Evolutionary conservation across 2,329 filamentous ascomycete genomes (phyloP).

Genomic region (Penicillium sp.): DNA sequence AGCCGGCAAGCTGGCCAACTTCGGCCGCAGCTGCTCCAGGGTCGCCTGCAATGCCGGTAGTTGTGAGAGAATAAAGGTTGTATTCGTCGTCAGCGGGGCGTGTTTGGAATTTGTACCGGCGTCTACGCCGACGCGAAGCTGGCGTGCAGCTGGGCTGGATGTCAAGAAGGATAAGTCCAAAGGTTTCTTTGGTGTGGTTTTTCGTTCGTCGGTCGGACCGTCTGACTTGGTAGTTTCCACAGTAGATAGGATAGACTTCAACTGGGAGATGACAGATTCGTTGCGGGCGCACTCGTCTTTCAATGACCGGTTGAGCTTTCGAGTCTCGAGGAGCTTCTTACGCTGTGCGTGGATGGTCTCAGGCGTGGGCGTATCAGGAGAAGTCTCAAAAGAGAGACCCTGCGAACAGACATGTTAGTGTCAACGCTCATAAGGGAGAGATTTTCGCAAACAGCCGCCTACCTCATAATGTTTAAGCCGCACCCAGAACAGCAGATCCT

Average conservation of each 20-base stretch:
- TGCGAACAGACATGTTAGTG: slow-evolving; percentile 16
- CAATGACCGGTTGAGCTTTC: slow-evolving; percentile 70
- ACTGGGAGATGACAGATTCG: slow-evolving; percentile 65
- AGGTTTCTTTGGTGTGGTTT: slow-evolving; percentile 21
- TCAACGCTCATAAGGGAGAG: background rate
- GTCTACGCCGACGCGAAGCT: slow-evolving; percentile 48
- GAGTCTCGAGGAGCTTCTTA: slow-evolving; percentile 74
- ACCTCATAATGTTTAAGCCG: slow-evolving; percentile 83
- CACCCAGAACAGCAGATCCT: slow-evolving; percentile 75
- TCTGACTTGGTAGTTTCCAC: slow-evolving; percentile 25
- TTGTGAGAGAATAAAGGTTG: slow-evolving; percentile 76
- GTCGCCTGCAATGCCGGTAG: slow-evolving; percentile 75
- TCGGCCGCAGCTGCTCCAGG: slow-evolving; percentile 67
- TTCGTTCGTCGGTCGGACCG: slow-evolving; percentile 8
- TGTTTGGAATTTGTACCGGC: slow-evolving; percentile 38
- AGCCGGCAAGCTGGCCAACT: slow-evolving; percentile 53
- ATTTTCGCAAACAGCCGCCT: slow-evolving; percentile 12
- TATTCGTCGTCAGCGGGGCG: slow-evolving; percentile 49
- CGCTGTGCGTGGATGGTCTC: slow-evolving; percentile 73
- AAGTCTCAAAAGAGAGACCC: slow-evolving; percentile 40
- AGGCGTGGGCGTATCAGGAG: slow-evolving; percentile 55
- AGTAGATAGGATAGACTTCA: slow-evolving; percentile 60
- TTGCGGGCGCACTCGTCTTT: slow-evolving; percentile 72
- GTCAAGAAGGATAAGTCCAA: slow-evolving; percentile 60
- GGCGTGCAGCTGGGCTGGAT: slow-evolving; percentile 49